Evolutionary conservation across 192 early-diverging fungal species (phyloP), one percentile per base, ranked within the genome.

Genomic region (Kickxella alabastrina): DNA sequence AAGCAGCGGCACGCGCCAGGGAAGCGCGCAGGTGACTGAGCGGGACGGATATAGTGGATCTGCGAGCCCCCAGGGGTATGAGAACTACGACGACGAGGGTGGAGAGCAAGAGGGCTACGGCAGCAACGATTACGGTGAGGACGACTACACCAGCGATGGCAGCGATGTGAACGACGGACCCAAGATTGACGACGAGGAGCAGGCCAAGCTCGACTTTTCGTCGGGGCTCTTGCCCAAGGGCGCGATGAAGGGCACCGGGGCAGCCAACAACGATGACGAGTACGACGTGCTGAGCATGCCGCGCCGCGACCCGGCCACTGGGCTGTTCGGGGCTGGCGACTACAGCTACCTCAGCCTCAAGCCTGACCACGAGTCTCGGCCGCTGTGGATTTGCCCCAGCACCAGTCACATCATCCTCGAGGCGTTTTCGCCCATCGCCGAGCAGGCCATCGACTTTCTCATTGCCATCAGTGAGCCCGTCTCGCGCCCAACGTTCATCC

Each of bases 381-480:
- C 97, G 17, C 75, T 99, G 17, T 97, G 88, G 87, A 92, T 97
- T 48, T 85, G 80, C 59, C 85, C 83, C 41, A 79, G 83, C 22
- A 87, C 79, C 72, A 83, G 87, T 4, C 80, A 86, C 37, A 90
- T 99, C 52, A 90, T 92, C 36, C 79, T 99, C 1, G 97, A 99
- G 79, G 90, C 91, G 12, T 99, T 99, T 45, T 97, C 94, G 7
- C 92, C 93, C 5, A 93, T 98, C 58, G 86, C 93, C 8, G 90
- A 93, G 51, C 88, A 94, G 56, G 95, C 95, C 0, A 88, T 92
- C 40, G 97, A 99, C 78, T 94, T 97, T 62, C 65, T 98, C 13
- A 91, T 93, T 38, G 86, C 95, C 14, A 92, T 99, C 48, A 89
- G 92, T 43, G 97, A 99, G 60, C 97, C 97, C 38, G 81, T 98